Evolutionary conservation across 345 rosid species (phyloP), one percentile per base, ranked within the genome.

Genomic region (Gossypium australe): DNA sequence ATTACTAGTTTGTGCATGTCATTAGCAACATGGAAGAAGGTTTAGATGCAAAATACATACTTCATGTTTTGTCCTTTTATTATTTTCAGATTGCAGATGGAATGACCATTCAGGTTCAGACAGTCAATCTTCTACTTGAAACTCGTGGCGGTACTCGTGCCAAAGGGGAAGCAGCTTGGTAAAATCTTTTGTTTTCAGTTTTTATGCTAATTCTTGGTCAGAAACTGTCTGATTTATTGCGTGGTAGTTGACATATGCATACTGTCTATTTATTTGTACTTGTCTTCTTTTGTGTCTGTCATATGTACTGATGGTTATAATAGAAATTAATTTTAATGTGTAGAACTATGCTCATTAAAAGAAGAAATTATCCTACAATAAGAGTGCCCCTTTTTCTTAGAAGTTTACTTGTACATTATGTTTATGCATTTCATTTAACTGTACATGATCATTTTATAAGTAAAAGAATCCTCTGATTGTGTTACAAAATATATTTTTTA

Each of bases 41-140:
- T 57, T 78, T 57, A 74, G 17, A 61, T 9, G 45, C 67, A 24
- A 73, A 66, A 75, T 59, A 63, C 38, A n/a, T 55, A 60, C 63
- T 38, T 78, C 58, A 12, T 34, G 29, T 29, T 72, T 81, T 72
- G 51, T 66, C 70, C 43, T 76, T 73, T 77, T 47, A 53, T 7
- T 17, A 73, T 77, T 75, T 67, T 84, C 90, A 95, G 99, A 90
- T 95, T 84, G 98, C 99, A 80, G 99, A 95, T 87, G 99, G 99
- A 80, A 95, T 95, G 99, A 91, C 97, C 43, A 65, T 95, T 80
- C 92, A 89, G 84, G 90, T 95, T 76, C 75, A 78, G 75, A 93
- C 93, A 65, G 97, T 93, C 83, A 95, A 95, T 86, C 92, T 95
- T 85, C 88, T 95, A 27, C 94, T 95, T 67, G 99, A 91, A 86